Percentiles rank a stretch among this genome's conserved stretches.
These are phyloP conservation scores for Phalaenopsis aphrodite DNA, from an alignment of 106 monocot genomes.

Conservation along the genomic window DNA sequence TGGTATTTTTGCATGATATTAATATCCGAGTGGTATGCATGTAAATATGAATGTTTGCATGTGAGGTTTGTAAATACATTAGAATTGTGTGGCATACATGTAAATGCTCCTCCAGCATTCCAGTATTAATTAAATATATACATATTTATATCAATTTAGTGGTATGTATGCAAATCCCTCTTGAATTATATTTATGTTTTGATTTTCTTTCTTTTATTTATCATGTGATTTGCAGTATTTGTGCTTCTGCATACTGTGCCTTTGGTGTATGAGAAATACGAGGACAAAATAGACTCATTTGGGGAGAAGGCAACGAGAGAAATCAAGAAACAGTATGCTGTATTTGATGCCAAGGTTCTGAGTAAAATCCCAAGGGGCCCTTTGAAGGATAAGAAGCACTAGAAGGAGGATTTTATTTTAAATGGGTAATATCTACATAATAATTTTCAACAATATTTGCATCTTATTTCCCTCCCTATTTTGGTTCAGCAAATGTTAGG, in stretches of 20 bases:
- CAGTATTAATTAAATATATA: too few species aligned
- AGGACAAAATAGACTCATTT: slow-evolving; percentile 14
- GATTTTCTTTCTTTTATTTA: background rate
- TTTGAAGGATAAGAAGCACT: slow-evolving; percentile 7
- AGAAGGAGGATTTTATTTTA: background rate
- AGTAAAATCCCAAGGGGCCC: slow-evolving; percentile 11
- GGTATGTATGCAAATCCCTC: too few species aligned
- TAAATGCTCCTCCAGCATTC: too few species aligned
- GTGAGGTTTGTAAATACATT: too few species aligned
- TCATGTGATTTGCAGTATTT: slow-evolving; percentile 6
- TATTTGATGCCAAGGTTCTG: slow-evolving; percentile 5
- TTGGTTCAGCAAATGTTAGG: background rate
- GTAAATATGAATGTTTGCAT: too few species aligned
- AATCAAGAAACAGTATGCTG: slow-evolving; percentile 17
- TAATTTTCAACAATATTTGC: background rate
- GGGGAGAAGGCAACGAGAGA: slow-evolving; percentile 14
- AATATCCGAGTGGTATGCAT: too few species aligned
- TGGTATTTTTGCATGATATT: too few species aligned
- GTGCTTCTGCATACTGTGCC: slow-evolving; percentile 19
- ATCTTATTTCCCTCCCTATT: background rate
- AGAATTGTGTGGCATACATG: too few species aligned
- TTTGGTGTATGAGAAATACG: slow-evolving; percentile 19
- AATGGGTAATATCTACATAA: background rate
- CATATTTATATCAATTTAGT: too few species aligned
- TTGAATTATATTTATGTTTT: background rate